These are phyloP conservation scores for Neurospora discreta DNA, from an alignment of 495 filamentous ascomycete genomes.

Conservation along the genomic window DNA sequence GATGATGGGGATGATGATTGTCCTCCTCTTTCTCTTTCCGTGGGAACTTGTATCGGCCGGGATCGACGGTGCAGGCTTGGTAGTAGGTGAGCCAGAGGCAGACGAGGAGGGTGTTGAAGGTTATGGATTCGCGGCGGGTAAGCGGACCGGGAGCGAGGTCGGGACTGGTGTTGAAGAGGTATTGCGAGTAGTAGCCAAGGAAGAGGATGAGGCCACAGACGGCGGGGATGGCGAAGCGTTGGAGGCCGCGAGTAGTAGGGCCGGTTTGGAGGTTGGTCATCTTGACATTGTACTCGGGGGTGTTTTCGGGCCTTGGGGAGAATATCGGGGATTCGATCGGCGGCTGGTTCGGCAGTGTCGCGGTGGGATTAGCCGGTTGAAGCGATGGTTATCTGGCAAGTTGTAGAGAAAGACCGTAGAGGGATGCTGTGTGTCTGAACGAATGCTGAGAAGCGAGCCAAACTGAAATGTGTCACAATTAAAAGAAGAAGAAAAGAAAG, in stretches of 20 bases:
- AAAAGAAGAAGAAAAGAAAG: not conserved
- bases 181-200: slow-evolving; percentile 75
- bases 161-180: slow-evolving; percentile 50
- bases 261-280: slow-evolving; percentile 18
- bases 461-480: not conserved
- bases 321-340: not conserved
- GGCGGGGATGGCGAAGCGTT: slow-evolving; percentile 51
- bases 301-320: not conserved
- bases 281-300: not conserved
- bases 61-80: slow-evolving; percentile 63
- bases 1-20: too few relatives aligned
- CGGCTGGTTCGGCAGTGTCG: not conserved
- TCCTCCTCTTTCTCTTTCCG: not conserved
- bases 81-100: slow-evolving; percentile 75
- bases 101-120: slow-evolving; percentile 63
- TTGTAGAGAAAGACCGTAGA: not conserved
- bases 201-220: slow-evolving; percentile 61
- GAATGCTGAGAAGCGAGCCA: not conserved
- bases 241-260: slow-evolving; percentile 20
- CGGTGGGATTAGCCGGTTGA: not conserved
- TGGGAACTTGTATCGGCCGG: slow-evolving; percentile 47
- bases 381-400: not conserved
- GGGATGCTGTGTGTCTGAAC: not conserved
- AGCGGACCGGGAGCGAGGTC: slow-evolving; percentile 60
- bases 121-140: slow-evolving; percentile 43